Conservation (phyloP, 345 rosid genomes). For the Salix exigua region DNA sequence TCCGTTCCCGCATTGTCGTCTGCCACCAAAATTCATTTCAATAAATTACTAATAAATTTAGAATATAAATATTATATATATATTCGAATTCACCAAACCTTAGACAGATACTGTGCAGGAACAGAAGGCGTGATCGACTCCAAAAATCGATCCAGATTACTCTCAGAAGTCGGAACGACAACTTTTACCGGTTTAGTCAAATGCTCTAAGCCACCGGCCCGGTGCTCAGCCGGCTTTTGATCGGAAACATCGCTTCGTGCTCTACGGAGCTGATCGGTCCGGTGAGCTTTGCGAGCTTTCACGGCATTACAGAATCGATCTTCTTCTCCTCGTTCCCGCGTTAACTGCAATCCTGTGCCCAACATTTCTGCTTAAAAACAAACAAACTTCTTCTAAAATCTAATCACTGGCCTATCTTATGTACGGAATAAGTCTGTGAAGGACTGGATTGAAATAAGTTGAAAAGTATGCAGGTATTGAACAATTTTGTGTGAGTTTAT, state of each 20-base stretch:
- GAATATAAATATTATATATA: not conserved
- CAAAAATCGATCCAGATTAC: constrained; percentile 52
- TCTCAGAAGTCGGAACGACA: constrained; percentile 20
- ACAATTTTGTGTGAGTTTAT: not conserved
- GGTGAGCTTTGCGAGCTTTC: constrained; percentile 35
- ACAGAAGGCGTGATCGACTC: constrained; percentile 52
- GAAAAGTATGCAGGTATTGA: not conserved
- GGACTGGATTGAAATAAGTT: not conserved
- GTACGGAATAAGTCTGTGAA: not conserved
- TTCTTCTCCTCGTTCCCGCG: constrained; percentile 38
- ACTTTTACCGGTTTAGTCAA: constrained; percentile 13
- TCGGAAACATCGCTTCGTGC: constrained; percentile 37
- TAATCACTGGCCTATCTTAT: not conserved
- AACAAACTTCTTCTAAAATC: not conserved
- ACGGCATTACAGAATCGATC: constrained; percentile 38
- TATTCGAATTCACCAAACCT: constrained; percentile 33
- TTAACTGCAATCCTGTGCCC: constrained; percentile 46
- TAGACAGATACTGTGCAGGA: constrained; percentile 42
- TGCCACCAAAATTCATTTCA: constrained; percentile 13
- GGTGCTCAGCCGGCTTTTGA: constrained; percentile 12
- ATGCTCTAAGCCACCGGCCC: constrained; percentile 14
- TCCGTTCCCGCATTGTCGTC: constrained; percentile 40
- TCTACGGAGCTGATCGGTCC: constrained; percentile 33
- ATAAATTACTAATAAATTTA: too few species aligned
- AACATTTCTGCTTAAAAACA: constrained; percentile 30